Percentiles rank a stretch among this genome's conserved stretches.
These are phyloP conservation scores for Recurvomyces mirabilis DNA, from an alignment of 495 filamentous ascomycete species.

Conservation along the genomic window DNA sequence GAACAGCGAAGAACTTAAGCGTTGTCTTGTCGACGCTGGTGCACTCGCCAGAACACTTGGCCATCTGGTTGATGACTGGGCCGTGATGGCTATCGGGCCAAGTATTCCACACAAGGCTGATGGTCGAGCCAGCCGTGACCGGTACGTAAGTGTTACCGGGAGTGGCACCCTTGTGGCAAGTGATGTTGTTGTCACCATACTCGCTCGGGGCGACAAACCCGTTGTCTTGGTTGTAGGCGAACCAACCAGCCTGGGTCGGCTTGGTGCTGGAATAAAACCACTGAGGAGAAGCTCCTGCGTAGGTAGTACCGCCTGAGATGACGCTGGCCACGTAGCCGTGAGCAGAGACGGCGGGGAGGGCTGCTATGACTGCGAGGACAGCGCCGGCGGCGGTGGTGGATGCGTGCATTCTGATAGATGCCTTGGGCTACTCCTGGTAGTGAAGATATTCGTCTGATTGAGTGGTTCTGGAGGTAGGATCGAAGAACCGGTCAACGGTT, in stretches of 20 bases:
- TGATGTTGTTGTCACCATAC: conserved; percentile 45
- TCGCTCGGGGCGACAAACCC: conserved; percentile 38
- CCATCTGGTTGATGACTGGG: conserved; percentile 65
- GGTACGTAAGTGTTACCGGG: conserved; percentile 40
- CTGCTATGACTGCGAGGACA: conserved; percentile 3
- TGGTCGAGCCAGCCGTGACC: conserved; percentile 25
- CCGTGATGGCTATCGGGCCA: conserved; percentile 62
- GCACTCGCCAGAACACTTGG: conserved; percentile 54
- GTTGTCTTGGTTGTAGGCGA: conserved; percentile 34
- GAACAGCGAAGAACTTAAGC: conserved; percentile 70
- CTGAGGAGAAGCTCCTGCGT: conserved; percentile 12
- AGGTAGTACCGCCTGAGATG: conserved; percentile 47
- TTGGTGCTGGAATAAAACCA: conserved; percentile 24
- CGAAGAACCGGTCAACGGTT: conserved; percentile 1
- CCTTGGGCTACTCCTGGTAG: neutral
- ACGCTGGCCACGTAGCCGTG: conserved; percentile 53
- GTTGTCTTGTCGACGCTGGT: conserved; percentile 49
- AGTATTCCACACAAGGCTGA: conserved; percentile 35
- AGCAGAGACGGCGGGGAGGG: conserved; percentile 24
- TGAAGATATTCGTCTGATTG: neutral
- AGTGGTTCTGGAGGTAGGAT: no score
- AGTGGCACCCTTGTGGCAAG: conserved; percentile 53
- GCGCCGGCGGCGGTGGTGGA: neutral
- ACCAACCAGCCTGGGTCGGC: conserved; percentile 40
- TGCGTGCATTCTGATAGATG: neutral